Evolutionary conservation across 768 basidiomycete genomes (phyloP), one percentile per base, ranked within the genome.

Genomic region (Rhizopogon rudus): DNA sequence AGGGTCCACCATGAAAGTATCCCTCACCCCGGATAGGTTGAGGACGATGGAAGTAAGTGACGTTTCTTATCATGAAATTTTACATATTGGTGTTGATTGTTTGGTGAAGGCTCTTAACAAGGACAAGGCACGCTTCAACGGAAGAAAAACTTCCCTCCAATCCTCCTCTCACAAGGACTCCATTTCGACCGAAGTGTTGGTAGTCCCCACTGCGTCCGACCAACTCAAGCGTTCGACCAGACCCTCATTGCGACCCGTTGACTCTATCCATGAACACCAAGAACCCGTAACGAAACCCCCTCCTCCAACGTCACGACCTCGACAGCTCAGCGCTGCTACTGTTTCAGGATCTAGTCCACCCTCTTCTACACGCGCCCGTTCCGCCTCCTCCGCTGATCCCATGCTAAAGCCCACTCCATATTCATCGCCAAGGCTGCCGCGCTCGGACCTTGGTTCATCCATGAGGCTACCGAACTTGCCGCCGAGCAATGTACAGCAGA

Each of bases 41-140:
- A 89, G 86, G 67, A 91, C 85, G 49, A 95, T 96, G 83, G 93
- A 97, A 81, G 94, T 95, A 97, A 81, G 94, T 95, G 33, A 52
- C 44, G 57, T 49, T 58, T 61, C 46, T 57, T 40, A 52, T 62
- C 61, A 31, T 43, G 51, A 65, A 59, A 37, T 8, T 53, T 29
- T 55, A 52, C 44, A 59, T 39, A 48, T 42, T 58, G 43, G 33
- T 55, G 50, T 42, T 61, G 37, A 48, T 43, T 58, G 44, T 40
- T 44, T 51, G 44, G 40, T 57, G 55, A 58, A 88, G 87, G 79
- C 80, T 60, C 81, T 83, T 75, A 88, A 88, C 79, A 86, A 82
- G 76, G 87, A 88, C 71, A 86, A 84, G 71, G 77, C 77, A 5
- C 70, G 68, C 46, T 53, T 54, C 52, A 69, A 60, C 59, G 67